Evolutionary conservation across 495 filamentous ascomycete genomes (phyloP).

Genomic region (Podospora pseudocomata): DNA sequence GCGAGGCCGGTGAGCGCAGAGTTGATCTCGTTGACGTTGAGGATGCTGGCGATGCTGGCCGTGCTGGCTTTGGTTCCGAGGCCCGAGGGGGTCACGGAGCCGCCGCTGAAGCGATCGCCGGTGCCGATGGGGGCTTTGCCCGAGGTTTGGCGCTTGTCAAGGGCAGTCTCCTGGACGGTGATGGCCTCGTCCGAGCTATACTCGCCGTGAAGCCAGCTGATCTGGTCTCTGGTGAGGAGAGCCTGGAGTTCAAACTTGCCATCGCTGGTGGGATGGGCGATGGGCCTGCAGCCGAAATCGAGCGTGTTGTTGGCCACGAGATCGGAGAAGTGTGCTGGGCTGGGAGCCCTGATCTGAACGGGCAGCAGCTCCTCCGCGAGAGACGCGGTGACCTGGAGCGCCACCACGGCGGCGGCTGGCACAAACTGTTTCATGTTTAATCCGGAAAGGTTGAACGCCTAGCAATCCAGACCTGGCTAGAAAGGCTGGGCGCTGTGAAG

Average conservation of each 20-base stretch:
- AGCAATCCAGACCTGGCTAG: background rate
- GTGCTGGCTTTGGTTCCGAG: conserved; percentile 9
- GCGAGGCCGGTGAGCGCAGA: conserved; percentile 32
- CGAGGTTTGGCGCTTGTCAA: conserved; percentile 6
- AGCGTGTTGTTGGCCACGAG: conserved; percentile 20
- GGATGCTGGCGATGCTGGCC: conserved; percentile 25
- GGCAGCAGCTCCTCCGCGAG: conserved; percentile 11
- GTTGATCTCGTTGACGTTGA: conserved; percentile 35
- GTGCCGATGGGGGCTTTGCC: conserved; percentile 1
- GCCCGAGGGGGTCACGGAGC: background rate
- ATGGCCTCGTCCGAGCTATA: conserved; percentile 10
- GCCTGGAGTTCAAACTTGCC: conserved; percentile 16
- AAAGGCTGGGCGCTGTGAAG: background rate
- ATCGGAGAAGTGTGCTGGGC: conserved; percentile 10
- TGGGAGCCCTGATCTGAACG: conserved; percentile 15
- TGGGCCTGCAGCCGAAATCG: conserved; percentile 17
- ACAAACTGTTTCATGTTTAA: conserved; percentile 10
- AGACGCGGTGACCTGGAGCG: conserved; percentile 13
- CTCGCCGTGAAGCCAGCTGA: conserved; percentile 8
- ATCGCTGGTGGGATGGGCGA: conserved; percentile 16
- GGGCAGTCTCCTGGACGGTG: conserved; percentile 1
- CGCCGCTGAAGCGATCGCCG: background rate
- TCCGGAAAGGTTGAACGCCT: background rate
- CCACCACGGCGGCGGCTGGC: conserved; percentile 7
- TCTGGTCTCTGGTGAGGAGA: conserved; percentile 19